These are phyloP conservation scores for Boletellus deceptivus DNA, from an alignment of 1,284 basidiomycete species.

Conservation along the genomic window DNA sequence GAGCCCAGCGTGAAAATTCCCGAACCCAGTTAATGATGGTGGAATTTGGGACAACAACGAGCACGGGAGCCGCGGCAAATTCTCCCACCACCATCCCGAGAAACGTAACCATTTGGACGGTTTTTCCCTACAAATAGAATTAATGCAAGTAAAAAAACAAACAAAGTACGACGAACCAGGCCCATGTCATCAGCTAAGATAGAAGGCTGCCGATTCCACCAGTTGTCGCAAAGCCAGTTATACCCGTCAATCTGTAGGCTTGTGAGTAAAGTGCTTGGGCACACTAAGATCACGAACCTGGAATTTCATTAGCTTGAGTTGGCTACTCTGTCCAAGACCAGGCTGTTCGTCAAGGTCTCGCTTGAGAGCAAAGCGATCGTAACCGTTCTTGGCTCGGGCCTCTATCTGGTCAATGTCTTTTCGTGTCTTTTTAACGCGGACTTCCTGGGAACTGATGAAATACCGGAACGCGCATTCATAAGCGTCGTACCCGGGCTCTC, in stretches of 20 bases:
- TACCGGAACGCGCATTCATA: constrained; percentile 65
- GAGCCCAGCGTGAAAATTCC: constrained; percentile 93
- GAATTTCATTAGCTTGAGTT: constrained; percentile 79
- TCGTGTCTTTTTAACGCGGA: constrained; percentile 55
- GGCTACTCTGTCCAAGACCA: constrained; percentile 59
- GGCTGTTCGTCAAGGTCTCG: constrained; percentile 48
- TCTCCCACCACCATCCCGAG: constrained; percentile 72
- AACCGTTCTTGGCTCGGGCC: constrained; percentile 47
- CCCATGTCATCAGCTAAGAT: constrained; percentile 99
- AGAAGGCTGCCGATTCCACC: constrained; percentile 84
- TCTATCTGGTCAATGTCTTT: constrained; percentile 42
- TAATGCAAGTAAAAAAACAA: not conserved
- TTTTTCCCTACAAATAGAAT: constrained; percentile 68
- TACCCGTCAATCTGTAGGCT: constrained; percentile 77
- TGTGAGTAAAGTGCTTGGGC: constrained; percentile 8
- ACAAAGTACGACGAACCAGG: constrained; percentile 47
- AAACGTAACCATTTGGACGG: constrained; percentile 88
- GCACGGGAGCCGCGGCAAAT: constrained; percentile 68
- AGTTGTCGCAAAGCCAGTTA: constrained; percentile 90
- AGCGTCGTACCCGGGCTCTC: constrained; percentile 56
- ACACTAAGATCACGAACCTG: constrained; percentile 48
- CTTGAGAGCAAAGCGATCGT: constrained; percentile 45
- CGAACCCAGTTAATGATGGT: constrained; percentile 86
- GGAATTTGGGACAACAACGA: constrained; percentile 94
- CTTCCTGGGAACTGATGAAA: constrained; percentile 62